A percentile compares a stretch with the other conserved stretches of the same genome.
Conservation (phyloP, 768 basidiomycete species). For the Rhizopogon rudus region DNA sequence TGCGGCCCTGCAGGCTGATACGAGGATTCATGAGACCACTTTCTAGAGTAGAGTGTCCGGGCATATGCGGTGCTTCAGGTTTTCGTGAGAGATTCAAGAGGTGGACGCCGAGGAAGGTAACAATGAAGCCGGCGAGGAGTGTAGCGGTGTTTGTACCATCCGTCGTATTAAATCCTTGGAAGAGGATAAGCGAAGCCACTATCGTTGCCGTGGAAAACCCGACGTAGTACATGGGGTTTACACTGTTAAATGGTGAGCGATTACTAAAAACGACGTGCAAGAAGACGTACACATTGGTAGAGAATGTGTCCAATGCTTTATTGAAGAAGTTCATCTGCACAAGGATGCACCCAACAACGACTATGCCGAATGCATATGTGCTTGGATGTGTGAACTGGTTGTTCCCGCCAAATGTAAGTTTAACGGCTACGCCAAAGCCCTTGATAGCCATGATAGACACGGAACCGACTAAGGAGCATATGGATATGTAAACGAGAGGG, state of each 20-base stretch:
- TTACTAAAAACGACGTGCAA: background rate
- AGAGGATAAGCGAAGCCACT: conserved; percentile 91
- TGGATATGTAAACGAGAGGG: conserved; percentile 90
- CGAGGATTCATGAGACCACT: conserved; percentile 71
- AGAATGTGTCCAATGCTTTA: conserved; percentile 95
- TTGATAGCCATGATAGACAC: conserved; percentile 99
- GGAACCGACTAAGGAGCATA: conserved; percentile 93
- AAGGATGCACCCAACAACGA: conserved; percentile 79
- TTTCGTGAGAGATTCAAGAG: conserved; percentile 78
- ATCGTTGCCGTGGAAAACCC: conserved; percentile 93
- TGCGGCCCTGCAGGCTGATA: conserved; percentile 73
- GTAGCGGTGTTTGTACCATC: conserved; percentile 79
- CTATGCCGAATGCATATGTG: conserved; percentile 92
- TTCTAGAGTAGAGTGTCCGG: conserved; percentile 53
- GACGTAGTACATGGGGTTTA: conserved; percentile 98
- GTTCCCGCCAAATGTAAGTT: conserved; percentile 86
- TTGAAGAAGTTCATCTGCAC: conserved; percentile 98
- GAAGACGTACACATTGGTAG: conserved; percentile 86
- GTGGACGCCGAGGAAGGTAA: conserved; percentile 97
- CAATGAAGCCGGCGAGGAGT: conserved; percentile 82
- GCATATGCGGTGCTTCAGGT: conserved; percentile 39
- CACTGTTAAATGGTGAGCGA: conserved; percentile 38
- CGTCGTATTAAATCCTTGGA: conserved; percentile 94
- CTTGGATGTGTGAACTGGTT: conserved; percentile 94
- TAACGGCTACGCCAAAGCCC: conserved; percentile 95